phyloP scores from a whole-genome alignment of 2,329 filamentous ascomycete species.

The Setomelanomma holmii region DNA sequence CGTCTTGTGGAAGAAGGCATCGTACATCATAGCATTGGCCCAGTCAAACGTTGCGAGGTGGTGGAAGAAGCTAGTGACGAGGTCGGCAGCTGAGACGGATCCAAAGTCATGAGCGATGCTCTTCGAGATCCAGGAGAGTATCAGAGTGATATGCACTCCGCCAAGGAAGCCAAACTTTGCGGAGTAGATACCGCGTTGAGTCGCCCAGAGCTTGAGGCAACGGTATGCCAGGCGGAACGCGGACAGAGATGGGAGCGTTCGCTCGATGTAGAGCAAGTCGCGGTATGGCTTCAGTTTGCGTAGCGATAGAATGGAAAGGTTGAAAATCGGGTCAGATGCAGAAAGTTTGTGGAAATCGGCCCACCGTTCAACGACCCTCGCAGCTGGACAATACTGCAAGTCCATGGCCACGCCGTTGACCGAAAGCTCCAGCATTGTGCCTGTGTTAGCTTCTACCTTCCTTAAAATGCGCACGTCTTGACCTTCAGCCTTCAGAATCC shows the following conservation, averaged over 20 bases:
- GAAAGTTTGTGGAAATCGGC: conserved; percentile 51
- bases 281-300: conserved; percentile 69
- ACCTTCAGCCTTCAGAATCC: conserved; percentile 57
- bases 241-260: conserved; percentile 65
- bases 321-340: conserved; percentile 61
- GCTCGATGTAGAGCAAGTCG: conserved; percentile 67
- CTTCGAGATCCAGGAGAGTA: conserved; percentile 68
- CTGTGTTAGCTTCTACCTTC: conserved; percentile 64
- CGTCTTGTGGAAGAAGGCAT: conserved; percentile 62
- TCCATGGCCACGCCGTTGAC: conserved; percentile 66
- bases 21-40: conserved; percentile 61
- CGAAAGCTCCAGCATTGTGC: conserved; percentile 70
- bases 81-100: conserved; percentile 55
- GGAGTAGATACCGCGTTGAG: conserved; percentile 67
- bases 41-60: conserved; percentile 70
- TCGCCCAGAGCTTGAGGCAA: conserved; percentile 68
- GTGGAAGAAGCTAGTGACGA: conserved; percentile 67
- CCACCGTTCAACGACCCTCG: conserved; percentile 60
- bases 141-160: conserved; percentile 69
- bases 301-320: conserved; percentile 63
- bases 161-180: conserved; percentile 70
- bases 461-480: conserved; percentile 61
- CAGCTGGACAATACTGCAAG: conserved; percentile 70
- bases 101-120: conserved; percentile 35
- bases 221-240: conserved; percentile 67